Evolutionary conservation across 2,329 filamentous ascomycete species (phyloP).

Genomic region (Diplodia intermedia): DNA sequence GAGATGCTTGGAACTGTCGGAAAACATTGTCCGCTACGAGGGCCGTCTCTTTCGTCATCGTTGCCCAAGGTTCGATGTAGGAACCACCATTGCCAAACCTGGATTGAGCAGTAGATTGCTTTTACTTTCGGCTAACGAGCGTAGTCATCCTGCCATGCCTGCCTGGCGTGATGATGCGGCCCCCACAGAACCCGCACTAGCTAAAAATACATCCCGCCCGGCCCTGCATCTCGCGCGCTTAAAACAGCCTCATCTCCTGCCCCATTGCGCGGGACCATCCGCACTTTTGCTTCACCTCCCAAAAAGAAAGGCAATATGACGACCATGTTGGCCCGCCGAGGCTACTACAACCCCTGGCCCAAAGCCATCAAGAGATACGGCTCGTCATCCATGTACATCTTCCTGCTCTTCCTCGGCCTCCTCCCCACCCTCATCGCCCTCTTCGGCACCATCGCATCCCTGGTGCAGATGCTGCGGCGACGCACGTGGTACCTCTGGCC

Average conservation of each 20-base stretch:
- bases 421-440: not conserved
- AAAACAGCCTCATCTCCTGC: constrained; percentile 7
- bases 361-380: not conserved
- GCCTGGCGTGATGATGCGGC: not conserved
- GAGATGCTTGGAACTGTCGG: not conserved
- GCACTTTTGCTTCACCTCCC: not conserved
- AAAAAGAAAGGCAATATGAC: not conserved
- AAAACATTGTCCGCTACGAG: too few relatives aligned
- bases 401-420: not conserved
- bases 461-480: not conserved
- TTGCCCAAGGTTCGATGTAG: not conserved
- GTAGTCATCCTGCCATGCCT: not conserved
- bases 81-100: not conserved
- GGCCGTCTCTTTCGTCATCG: too few relatives aligned
- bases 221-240: constrained; percentile 1
- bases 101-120: not conserved
- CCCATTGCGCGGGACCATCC: not conserved
- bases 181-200: not conserved
- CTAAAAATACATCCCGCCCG: constrained; percentile 5
- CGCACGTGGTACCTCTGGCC: constrained; percentile 7
- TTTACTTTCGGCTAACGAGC: not conserved
- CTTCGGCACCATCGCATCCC: not conserved
- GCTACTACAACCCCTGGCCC: not conserved
- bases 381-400: not conserved
- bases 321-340: not conserved